Conservation (phyloP, 805 yeast species). For the Hanseniaspora taiwanica region DNA sequence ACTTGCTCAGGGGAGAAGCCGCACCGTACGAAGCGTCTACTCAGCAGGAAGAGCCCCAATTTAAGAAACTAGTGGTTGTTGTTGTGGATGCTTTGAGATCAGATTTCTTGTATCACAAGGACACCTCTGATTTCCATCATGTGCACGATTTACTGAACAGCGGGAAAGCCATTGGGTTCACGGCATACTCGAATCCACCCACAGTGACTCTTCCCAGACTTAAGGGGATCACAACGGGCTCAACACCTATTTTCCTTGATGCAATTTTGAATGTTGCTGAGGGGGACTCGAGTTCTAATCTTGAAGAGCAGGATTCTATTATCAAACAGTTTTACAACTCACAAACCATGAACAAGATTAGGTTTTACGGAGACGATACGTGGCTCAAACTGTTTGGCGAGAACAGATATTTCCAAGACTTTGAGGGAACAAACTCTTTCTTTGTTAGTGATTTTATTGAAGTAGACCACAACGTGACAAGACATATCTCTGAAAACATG, state of each 20-base stretch:
- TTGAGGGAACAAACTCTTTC: conserved; percentile 86
- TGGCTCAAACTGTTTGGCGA: conserved; percentile 85
- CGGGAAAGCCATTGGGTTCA: conserved; percentile 74
- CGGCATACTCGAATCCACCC: conserved; percentile 90
- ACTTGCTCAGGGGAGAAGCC: conserved; percentile 51
- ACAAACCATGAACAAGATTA: conserved; percentile 29
- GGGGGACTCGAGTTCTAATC: conserved; percentile 56
- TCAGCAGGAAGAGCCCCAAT: conserved; percentile 31
- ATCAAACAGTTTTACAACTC: conserved; percentile 42
- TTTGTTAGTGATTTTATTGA: conserved; percentile 91
- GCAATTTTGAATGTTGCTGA: conserved; percentile 92
- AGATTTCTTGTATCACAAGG: conserved; percentile 62
- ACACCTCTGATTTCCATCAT: conserved; percentile 48
- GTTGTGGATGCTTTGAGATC: conserved; percentile 89
- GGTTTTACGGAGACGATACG: conserved; percentile 95
- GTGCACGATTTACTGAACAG: conserved; percentile 50
- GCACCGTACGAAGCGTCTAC: conserved; percentile 21
- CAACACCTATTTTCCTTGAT: conserved; percentile 87
- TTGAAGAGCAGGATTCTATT: conserved; percentile 80
- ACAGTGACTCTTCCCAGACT: conserved; percentile 91
- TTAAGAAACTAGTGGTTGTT: conserved; percentile 60
- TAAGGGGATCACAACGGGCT: conserved; percentile 88
- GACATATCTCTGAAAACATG: conserved; percentile 42
- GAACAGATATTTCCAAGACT: conserved; percentile 38
- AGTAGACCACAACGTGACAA: conserved; percentile 85